These are phyloP conservation scores for Xylaria sp. DNA, from an alignment of 2,329 filamentous ascomycete species.

Conservation along the genomic window DNA sequence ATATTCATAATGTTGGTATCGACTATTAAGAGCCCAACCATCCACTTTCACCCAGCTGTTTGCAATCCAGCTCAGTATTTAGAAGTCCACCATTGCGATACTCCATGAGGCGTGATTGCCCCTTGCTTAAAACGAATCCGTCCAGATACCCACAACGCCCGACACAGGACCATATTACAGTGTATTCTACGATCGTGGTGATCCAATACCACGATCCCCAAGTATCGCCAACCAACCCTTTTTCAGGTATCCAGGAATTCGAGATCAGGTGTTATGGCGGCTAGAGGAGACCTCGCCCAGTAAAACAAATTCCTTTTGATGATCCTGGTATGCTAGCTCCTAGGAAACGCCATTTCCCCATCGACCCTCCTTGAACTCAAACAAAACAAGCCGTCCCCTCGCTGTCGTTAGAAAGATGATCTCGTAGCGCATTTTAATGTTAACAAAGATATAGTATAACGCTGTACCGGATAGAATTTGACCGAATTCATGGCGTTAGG, in stretches of 20 bases:
- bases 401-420: constrained; percentile 39
- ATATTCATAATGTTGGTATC: constrained; percentile 17
- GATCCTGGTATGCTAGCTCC: constrained; percentile 34
- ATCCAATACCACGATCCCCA: constrained; percentile 24
- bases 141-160: constrained; percentile 32
- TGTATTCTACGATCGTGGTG: constrained; percentile 13
- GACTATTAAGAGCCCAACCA: constrained; percentile 21
- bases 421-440: constrained; percentile 44
- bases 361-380: not conserved
- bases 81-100: constrained; percentile 3
- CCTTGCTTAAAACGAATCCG: constrained; percentile 18
- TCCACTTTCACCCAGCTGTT: not conserved
- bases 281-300: constrained; percentile 12
- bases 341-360: constrained; percentile 29
- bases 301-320: constrained; percentile 33
- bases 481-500: constrained; percentile 12
- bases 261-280: constrained; percentile 18
- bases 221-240: constrained; percentile 23
- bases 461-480: constrained; percentile 22
- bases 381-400: constrained; percentile 26
- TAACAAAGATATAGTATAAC: constrained; percentile 41
- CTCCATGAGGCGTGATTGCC: not conserved
- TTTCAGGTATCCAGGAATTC: constrained; percentile 21
- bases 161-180: constrained; percentile 29
- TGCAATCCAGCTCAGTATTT: constrained; percentile 3